These are phyloP conservation scores for Mycena crocata DNA, from an alignment of 768 basidiomycete genomes.

Conservation along the genomic window DNA sequence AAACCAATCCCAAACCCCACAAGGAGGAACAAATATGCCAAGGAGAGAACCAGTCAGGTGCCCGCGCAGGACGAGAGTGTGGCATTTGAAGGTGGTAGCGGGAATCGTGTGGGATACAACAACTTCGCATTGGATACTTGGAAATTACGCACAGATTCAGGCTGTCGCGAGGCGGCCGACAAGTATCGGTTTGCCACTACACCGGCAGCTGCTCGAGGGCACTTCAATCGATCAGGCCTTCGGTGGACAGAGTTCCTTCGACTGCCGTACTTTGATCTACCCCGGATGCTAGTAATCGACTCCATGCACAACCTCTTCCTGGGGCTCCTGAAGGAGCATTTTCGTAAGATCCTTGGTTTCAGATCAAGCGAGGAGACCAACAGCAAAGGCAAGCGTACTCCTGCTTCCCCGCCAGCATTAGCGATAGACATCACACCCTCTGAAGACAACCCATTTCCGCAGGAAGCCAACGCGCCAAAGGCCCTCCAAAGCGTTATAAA, in stretches of 20 bases:
- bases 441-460: too few relatives aligned
- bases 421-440: not conserved
- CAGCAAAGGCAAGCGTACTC: too few relatives aligned
- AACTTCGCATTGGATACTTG: not conserved
- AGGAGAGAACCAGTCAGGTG: not conserved
- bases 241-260: not conserved
- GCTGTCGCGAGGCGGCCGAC: not conserved
- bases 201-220: not conserved
- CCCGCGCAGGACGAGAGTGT: too few relatives aligned
- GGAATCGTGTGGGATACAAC: too few relatives aligned
- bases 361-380: not conserved
- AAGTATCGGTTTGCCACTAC: not conserved
- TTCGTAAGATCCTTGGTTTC: not conserved
- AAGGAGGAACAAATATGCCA: too few relatives aligned
- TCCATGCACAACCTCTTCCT: too few relatives aligned
- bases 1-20: not conserved
- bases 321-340: not conserved
- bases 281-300: not conserved
- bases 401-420: not conserved
- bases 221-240: not conserved
- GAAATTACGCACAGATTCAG: not conserved
- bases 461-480: too few relatives aligned
- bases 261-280: not conserved
- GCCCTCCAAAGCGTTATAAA: too few relatives aligned
- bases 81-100: too few relatives aligned